phyloP scores from a whole-genome alignment of 495 filamentous ascomycete species.

The Penicillium roqueforti region DNA sequence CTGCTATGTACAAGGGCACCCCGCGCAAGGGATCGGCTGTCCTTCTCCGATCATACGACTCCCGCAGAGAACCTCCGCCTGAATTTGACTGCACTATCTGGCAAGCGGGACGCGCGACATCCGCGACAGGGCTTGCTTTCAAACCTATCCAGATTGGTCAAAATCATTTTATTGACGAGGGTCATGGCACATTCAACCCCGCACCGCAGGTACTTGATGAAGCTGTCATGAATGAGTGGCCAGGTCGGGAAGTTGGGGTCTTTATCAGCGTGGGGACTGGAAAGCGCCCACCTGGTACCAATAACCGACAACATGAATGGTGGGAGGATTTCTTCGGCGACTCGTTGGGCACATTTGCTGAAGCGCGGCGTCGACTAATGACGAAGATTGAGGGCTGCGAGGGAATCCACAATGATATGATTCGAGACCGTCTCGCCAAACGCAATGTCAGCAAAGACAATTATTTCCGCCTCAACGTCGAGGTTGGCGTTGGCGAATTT shows the following conservation, averaged over 20 bases:
- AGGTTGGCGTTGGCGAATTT: conserved; percentile 95
- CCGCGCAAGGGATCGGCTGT: conserved; percentile 59
- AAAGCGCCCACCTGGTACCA: conserved; percentile 71
- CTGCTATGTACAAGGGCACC: conserved; percentile 84
- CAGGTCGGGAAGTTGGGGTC: conserved; percentile 81
- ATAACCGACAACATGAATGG: conserved; percentile 68
- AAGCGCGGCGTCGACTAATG: conserved; percentile 78
- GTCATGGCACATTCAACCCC: conserved; percentile 87
- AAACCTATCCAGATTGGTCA: conserved; percentile 94
- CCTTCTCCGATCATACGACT: conserved; percentile 88
- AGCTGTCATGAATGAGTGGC: conserved; percentile 89
- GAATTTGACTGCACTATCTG: conserved; percentile 91
- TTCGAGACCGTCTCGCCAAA: conserved; percentile 67
- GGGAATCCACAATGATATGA: conserved; percentile 80
- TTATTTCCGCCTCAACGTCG: conserved; percentile 96
- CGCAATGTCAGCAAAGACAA: conserved; percentile 80
- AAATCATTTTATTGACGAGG: conserved; percentile 90
- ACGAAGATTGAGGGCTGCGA: conserved; percentile 94
- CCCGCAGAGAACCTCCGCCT: conserved; percentile 80
- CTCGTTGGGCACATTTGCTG: conserved; percentile 73
- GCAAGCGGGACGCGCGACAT: conserved; percentile 94
- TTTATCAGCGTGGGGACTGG: conserved; percentile 92
- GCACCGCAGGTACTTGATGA: conserved; percentile 82
- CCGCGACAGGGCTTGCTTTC: conserved; percentile 85
- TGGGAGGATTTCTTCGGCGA: conserved; percentile 86